Percentiles rank a stretch among this genome's conserved stretches.
phyloP scores from a whole-genome alignment of 164 flowering plant genomes.

The Buxus sempervirens region DNA sequence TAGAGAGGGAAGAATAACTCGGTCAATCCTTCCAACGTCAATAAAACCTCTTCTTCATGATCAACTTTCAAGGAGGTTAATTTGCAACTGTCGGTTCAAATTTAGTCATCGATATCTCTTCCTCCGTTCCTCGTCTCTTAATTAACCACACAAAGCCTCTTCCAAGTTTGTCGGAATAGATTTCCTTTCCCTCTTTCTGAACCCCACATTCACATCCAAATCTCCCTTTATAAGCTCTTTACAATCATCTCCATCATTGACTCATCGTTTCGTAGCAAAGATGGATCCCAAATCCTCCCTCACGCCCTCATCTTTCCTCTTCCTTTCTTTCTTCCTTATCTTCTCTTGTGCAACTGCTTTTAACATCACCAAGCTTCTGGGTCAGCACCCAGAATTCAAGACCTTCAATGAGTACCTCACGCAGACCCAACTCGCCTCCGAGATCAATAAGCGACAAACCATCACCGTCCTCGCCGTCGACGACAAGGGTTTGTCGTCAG shows the following conservation, averaged over 20 bases:
- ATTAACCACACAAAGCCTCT: neutral
- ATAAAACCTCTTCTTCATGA: too few relatives aligned
- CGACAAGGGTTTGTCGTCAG: conserved; percentile 24
- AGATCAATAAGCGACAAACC: conserved; percentile 51
- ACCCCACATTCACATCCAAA: neutral
- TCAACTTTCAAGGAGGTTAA: too few relatives aligned
- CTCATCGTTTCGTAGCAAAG: neutral
- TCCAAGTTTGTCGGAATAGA: neutral
- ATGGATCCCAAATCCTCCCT: conserved; percentile 17
- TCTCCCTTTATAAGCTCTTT: neutral
- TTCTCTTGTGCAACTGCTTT: conserved; percentile 32
- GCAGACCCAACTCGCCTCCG: conserved; percentile 32
- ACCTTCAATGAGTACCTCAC: conserved; percentile 51
- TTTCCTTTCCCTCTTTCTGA: neutral
- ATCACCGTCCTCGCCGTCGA: conserved; percentile 64
- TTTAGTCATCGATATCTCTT: neutral
- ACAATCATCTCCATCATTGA: neutral
- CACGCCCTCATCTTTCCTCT: conserved; percentile 10
- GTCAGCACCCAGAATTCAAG: conserved; percentile 36
- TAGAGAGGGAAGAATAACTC: too few relatives aligned
- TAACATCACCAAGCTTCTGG: conserved; percentile 58
- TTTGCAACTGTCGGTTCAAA: too few relatives aligned
- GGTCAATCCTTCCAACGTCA: too few relatives aligned
- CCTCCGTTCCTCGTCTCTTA: too few relatives aligned
- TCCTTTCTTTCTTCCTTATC: conserved; percentile 24